Base-by-base conservation (phyloP, 345 rosid species). In the Eucalyptus pauciflora region DNA sequence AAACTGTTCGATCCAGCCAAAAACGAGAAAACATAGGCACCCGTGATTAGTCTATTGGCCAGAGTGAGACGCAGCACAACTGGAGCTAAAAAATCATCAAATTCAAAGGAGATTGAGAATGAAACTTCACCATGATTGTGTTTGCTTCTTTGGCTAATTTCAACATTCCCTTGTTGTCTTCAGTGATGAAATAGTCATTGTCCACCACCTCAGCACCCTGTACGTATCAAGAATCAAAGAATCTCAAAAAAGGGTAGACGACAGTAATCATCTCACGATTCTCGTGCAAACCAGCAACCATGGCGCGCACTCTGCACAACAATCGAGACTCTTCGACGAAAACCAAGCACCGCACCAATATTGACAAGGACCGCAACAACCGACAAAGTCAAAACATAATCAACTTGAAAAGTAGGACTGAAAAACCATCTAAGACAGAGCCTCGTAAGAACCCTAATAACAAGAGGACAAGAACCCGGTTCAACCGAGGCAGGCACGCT, bases 141-240 rank as follows among this genome's bases (percentile, higher is more conserved):
- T 97, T 96, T 46, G 99, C 98, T 89, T 97, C 99, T 86, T 95
- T 96, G 1, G 99, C 99, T 89, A 96, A 64, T 91, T 96, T 94
- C 58, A 97, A 92, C 98, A 96, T 96, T 43, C 98, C 99, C 64
- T 93, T 89, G 92, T 96, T 97, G n/a, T 96, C 98, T 37, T 95
- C 96, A 6, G 99, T 97, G 80, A 97, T 91, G 85, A 97, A 97
- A 90, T 96, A 97, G 1, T 94, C 96, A 88, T 96, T 96, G 86
- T 94, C 96, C 91, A 95, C 98, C 90, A 91, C n/a, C 87, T 96
- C 99, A 80, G 95, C 98, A 14, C 98, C 98, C 99, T 96, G 86
- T 6, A 33, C 62, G 22, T 2, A n/a, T n/a, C 83, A 76, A 41
- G 48, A 76, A 9, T 12, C 24, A 33, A 67, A 46, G 31, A 13